Conservation (phyloP, 176 grass and related monocot species). For the Paspalum vaginatum region DNA sequence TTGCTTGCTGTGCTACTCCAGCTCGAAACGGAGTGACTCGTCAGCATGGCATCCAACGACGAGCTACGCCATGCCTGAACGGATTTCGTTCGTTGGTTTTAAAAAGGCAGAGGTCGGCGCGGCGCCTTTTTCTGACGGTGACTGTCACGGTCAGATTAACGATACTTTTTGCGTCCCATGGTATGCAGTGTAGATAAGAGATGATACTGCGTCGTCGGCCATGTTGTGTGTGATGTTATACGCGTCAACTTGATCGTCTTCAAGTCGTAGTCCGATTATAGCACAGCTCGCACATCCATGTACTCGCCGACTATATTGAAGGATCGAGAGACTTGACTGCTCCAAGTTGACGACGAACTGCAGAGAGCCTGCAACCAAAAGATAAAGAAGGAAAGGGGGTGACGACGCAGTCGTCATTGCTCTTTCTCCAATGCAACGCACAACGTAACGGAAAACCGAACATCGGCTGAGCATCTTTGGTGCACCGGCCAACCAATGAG, state of each 20-base stretch:
- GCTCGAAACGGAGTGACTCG: not conserved
- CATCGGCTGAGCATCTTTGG: conserved; percentile 13
- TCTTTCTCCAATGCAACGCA: conserved; percentile 18
- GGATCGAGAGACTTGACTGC: not conserved
- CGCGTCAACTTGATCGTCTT: conserved; percentile 20
- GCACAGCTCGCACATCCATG: not conserved
- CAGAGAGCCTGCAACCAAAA: conserved; percentile 6
- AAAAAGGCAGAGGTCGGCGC: conserved; percentile 31
- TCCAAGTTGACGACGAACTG: conserved; percentile 40
- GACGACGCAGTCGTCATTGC: conserved; percentile 8
- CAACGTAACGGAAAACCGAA: conserved; percentile 29
- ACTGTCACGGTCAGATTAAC: conserved; percentile 10
- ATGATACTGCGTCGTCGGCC: conserved; percentile 16
- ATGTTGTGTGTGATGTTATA: conserved; percentile 1
- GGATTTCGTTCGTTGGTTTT: not conserved
- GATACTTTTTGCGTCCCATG: not conserved
- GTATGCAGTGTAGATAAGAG: not conserved
- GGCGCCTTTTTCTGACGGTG: conserved; percentile 3
- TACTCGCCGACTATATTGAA: conserved; percentile 3
- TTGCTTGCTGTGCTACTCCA: not conserved
- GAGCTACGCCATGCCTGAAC: conserved; percentile 11
- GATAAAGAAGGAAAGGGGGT: not conserved
- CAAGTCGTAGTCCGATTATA: not conserved
- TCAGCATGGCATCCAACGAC: conserved; percentile 21
- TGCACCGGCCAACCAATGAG: conserved; percentile 9